Conservation (phyloP, 805 yeast species). For the Diddensiella santjacobensis region DNA sequence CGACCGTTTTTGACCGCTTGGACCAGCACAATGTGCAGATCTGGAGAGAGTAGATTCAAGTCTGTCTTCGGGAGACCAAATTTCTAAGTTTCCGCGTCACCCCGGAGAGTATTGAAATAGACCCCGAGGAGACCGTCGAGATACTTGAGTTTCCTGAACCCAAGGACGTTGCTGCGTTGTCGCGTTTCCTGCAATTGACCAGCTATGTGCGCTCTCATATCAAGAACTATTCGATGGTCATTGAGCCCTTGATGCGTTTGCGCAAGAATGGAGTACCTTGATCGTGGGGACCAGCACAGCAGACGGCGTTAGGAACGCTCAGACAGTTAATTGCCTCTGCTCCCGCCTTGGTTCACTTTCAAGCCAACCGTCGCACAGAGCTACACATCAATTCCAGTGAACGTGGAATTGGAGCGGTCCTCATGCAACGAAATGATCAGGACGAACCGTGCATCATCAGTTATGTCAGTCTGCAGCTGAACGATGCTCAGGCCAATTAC, state of each 20-base stretch:
- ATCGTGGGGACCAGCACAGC: neutral
- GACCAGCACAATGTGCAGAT: neutral
- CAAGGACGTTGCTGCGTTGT: neutral
- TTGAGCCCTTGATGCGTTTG: neutral
- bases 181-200: neutral
- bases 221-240: neutral
- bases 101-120: neutral
- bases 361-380: neutral
- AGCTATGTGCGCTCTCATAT: neutral
- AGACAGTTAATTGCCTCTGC: neutral
- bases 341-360: neutral
- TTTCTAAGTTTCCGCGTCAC: neutral
- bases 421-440: neutral
- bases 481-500: neutral
- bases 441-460: neutral
- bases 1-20: neutral
- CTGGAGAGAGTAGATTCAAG: neutral
- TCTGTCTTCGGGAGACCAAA: neutral
- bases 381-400: neutral
- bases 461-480: neutral
- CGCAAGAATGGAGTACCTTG: neutral
- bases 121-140: neutral
- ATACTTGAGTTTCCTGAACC: neutral
- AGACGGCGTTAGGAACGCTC: neutral
- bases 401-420: neutral